Conservation (phyloP, 1,139 yeast genomes). For the Zygosaccharomyces pseudobailii region DNA sequence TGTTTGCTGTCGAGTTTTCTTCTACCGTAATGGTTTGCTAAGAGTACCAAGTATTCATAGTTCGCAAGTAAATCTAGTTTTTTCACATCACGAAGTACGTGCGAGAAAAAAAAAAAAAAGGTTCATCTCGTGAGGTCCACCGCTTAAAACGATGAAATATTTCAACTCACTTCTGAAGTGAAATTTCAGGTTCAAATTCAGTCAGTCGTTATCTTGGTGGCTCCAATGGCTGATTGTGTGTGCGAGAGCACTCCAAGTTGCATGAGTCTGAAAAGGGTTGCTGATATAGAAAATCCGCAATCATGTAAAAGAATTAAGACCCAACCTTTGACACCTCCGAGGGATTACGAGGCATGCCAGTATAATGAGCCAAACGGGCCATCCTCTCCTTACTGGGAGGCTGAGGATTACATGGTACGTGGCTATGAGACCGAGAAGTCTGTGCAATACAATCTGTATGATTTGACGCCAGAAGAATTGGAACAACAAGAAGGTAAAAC, state of each 20-base stretch:
- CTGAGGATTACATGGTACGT: constrained; percentile 25
- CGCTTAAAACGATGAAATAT: not conserved
- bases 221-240: constrained; percentile 4
- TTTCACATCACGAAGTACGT: not conserved
- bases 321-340: constrained; percentile 2
- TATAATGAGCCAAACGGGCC: not conserved
- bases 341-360: not conserved
- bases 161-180: not conserved
- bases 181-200: not conserved
- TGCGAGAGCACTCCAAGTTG: constrained; percentile 1
- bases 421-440: constrained; percentile 17
- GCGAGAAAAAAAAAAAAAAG: not conserved
- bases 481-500: constrained; percentile 2
- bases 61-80: not conserved
- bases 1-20: not conserved
- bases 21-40: not conserved
- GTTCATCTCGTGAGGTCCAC: not conserved
- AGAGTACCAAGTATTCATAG: not conserved
- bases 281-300: not conserved
- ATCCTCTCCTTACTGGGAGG: constrained; percentile 21
- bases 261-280: constrained; percentile 1
- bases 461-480: constrained; percentile 20
- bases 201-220: not conserved
- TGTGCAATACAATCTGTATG: constrained; percentile 18
- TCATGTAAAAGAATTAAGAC: not conserved